Evolutionary conservation across 2,329 filamentous ascomycete genomes (phyloP).

Genomic region (Raffaelea deltoideospora): DNA sequence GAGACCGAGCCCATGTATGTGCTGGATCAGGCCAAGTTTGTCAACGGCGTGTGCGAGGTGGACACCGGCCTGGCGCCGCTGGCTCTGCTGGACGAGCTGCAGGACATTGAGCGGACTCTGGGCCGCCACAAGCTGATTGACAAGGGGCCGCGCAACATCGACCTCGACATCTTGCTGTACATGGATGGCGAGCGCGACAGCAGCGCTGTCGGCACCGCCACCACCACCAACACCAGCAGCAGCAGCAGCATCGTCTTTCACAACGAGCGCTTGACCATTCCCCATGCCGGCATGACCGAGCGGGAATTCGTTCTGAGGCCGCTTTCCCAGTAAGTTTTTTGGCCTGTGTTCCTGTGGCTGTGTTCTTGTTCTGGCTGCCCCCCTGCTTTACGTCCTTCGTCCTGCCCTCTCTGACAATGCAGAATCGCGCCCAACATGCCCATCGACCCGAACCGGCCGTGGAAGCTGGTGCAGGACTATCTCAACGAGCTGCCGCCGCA

Average conservation of each 20-base stretch:
- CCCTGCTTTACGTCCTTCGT: background rate
- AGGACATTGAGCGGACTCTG: conserved; percentile 66
- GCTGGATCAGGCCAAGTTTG: conserved; percentile 69
- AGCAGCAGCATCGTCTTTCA: too few species aligned
- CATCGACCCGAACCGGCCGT: conserved; percentile 36
- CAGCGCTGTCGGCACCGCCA: too few species aligned
- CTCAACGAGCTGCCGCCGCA: conserved; percentile 40
- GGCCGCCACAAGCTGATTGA: conserved; percentile 75
- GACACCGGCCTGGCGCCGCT: conserved; percentile 65
- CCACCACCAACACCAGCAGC: too few species aligned
- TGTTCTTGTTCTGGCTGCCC: too few species aligned
- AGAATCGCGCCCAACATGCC: conserved; percentile 42
- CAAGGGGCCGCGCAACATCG: conserved; percentile 89
- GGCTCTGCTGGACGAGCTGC: conserved; percentile 62
- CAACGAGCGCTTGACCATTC: conserved; percentile 63
- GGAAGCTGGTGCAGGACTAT: conserved; percentile 45
- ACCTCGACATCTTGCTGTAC: conserved; percentile 84
- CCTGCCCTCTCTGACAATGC: background rate
- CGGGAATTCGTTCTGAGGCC: conserved; percentile 88
- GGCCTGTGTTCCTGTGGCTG: conserved; percentile 14
- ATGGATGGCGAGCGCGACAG: conserved; percentile 39
- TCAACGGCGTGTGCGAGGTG: conserved; percentile 88
- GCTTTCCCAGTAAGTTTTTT: conserved; percentile 50
- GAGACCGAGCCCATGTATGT: conserved; percentile 98
- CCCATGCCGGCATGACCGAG: conserved; percentile 74